Base-by-base conservation (phyloP, 768 basidiomycete species). In the Rhizopogon roseolus region DNA sequence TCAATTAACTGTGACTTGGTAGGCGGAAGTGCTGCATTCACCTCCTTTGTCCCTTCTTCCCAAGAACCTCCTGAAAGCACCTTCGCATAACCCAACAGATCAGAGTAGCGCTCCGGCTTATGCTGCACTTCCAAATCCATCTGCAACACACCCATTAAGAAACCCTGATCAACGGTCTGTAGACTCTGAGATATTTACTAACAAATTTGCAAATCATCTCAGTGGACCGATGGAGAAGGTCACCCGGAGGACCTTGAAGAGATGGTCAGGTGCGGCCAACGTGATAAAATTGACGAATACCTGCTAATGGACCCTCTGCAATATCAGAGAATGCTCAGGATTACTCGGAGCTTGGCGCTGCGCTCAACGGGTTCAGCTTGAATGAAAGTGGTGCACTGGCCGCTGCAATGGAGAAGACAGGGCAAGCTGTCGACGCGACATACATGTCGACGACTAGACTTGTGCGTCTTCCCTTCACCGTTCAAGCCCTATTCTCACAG, bases 161-260 rank as follows among this genome's bases (percentile, higher is more conserved):
- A 80, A 86, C 54, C 93, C 97, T 11, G 97, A 99, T 69, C 94
- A 95, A 67, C 81, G 96, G 13, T 99, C 98, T 73, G 76, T 91
- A 37, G 97, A 99, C 66, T 96, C 93, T 1, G 97, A 99, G 70
- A 81, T 84, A 4, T 99, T 99, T 67, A 99, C 97, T 3, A 84
- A 84, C 70, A 97, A 96, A 71, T 99, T 98, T 67, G 88, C 93
- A 43, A 85, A 85, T 53, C 97, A 99, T 73, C 75, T 99, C 52
- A 79, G 81, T 52, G 92, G 94, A 2, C 90, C 86, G 2, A 90
- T 99, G 90, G 97, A 99, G 70, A 98, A 93, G 69, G 92, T 98
- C 22, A 95, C 96, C 16, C 81, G 96, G 49, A 77, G 96, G 58
- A 81, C 87, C 16, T 81, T 94, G 66, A 98, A 97, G 74, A 80